Conservation (phyloP, 2,329 filamentous ascomycete species). For the Pseudonectria foliicola region DNA sequence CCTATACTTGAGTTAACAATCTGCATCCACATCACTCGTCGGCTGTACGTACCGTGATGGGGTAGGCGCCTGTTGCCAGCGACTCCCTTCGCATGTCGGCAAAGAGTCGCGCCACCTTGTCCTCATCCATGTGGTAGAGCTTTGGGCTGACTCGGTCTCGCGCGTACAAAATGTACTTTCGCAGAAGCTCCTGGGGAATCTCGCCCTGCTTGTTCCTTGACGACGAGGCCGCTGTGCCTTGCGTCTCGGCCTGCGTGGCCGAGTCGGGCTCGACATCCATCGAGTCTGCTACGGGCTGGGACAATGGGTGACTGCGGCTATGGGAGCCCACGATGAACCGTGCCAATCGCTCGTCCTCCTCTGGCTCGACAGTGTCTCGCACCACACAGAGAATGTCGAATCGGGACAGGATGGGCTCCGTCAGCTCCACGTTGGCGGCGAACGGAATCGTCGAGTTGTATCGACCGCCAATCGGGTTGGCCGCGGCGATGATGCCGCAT, state of each 20-base stretch:
- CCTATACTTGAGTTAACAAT: conserved; percentile 43
- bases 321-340: conserved; percentile 94
- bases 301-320: conserved; percentile 73
- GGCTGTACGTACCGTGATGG: conserved; percentile 75
- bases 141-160: conserved; percentile 85
- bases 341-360: conserved; percentile 86
- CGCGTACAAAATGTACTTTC: conserved; percentile 96
- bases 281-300: conserved; percentile 41
- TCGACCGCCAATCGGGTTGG: conserved; percentile 90
- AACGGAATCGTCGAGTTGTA: conserved; percentile 97
- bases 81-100: conserved; percentile 94
- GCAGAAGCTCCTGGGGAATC: conserved; percentile 81
- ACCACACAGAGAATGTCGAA: conserved; percentile 98
- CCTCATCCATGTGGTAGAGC: conserved; percentile 94
- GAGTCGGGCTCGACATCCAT: conserved; percentile 60
- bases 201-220: conserved; percentile 49
- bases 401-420: conserved; percentile 93
- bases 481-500: conserved; percentile 92
- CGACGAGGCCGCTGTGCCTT: conserved; percentile 15
- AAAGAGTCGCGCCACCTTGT: conserved; percentile 90
- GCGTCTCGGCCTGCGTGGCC: conserved; percentile 30
- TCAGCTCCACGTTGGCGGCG: conserved; percentile 91
- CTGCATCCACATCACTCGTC: not conserved
- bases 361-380: conserved; percentile 86
- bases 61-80: conserved; percentile 89